Base-by-base conservation (phyloP, 805 yeast genomes). In the Kodamaea sagamina region DNA sequence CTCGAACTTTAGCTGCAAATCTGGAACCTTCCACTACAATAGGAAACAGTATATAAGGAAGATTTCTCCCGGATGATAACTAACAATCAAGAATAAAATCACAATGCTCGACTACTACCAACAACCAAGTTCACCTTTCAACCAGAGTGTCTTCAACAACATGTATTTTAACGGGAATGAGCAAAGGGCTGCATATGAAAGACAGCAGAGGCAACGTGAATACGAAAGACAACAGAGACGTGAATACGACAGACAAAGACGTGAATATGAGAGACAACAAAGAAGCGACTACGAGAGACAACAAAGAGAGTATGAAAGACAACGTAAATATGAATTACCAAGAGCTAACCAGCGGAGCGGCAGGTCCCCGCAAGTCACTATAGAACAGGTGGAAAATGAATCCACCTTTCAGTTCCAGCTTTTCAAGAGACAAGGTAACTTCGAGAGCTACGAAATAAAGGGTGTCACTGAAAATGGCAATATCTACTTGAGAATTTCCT, bases 401-500 rank as follows among this genome's bases (percentile, higher is more conserved):
- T 47, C 42, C 26, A 37, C 38, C 3, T 49, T 42, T 39, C 57
- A 53, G 35, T 52, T 57, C 7, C 58, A 55, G 25, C 42, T 57
- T 15, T 48, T 43, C 44, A 57, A 56, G 47, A 39, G 41, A 15
- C 32, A 21, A 22, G 61, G 59, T n/a, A 39, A 46, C 36, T 56
- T 56, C 41, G 37, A 44, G 21, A 46, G 52, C 12, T 57, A 55
- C 50, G 54, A 54, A 29, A 47, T 57, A 32, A 51, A 45, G 39
- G 53, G 51, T 3, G 36, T 50, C 28, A 50, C 52, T 32, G 46
- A 40, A 24, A 31, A 39, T 19, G 47, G 47, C 28, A 36, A 51
- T 36, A 46, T 47, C 22, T 47, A 48, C 34, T 44, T 57, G 31
- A 55, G 47, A 42, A 48, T 57, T 6, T 45, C 47, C 25, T 56